Base-by-base conservation (phyloP, 2,329 filamentous ascomycete genomes). In the Exophiala viscosa region DNA sequence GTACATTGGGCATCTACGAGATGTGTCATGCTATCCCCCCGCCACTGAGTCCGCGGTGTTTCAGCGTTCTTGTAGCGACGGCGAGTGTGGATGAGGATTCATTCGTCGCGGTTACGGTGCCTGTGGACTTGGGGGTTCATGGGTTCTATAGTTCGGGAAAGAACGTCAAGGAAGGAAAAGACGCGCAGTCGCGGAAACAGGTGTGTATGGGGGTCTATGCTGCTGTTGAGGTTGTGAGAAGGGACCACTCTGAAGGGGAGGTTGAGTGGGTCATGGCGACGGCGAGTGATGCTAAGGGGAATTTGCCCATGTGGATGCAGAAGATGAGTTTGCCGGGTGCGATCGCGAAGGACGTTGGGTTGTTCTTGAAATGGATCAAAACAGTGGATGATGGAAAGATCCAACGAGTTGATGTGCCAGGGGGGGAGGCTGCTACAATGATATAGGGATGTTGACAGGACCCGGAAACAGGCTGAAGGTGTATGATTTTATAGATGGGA, bases 261-360 rank as follows among this genome's bases (percentile, higher is more conserved):
- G 75, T 88, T 42, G 83, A 86, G 67, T 93, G 88, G 88, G 73
- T 85, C 52, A 91, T 92, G 86, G 86, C 82, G 7, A 91, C 87
- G 8, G 80, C 84, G 9, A 86, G 83, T 54, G 81, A 91, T 66
- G 87, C 87, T 0, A 76, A 77, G 48, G 88, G 88, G 0, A 68
- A 77, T 23, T 63, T 91, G 50, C 88, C 88, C 0, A 73, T 77
- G 65, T 83, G 76, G 73, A 66, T 86, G 60, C 87, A 90, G 73
- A 83, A 81, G 56, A 62, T 80, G 65, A 81, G 79, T 3, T 74
- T 88, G 44, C 80, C 84, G 1, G 77, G 76, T 1, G 76, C 80
- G 55, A 76, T 90, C 44, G 80, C 81, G 14, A 87, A 88, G 70
- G 87, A 90, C 65, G 86, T 90, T 5, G 80, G 81, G 4, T 71